Evolutionary conservation across 805 yeast genomes (phyloP), one percentile per base, ranked within the genome.

Genomic region (Allodekkera sacchari): DNA sequence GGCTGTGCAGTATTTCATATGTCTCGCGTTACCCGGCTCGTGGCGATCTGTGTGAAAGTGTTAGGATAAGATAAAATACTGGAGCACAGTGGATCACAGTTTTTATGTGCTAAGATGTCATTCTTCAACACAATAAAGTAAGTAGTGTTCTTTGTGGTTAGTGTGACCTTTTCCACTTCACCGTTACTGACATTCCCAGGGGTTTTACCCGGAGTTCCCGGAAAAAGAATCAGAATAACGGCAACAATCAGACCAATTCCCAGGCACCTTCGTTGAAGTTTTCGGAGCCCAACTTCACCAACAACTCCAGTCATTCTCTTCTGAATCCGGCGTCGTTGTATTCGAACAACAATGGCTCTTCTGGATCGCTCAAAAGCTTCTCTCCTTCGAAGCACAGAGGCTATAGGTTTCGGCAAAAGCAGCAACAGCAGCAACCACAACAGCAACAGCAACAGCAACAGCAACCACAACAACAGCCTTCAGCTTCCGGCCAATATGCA

Each of bases 151-250:
- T 21, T 21, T 13, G 7, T 22, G 35, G 44, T 47, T 44, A 4
- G 13, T 17, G 10, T 9, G 9, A 11, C 13, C n/a, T 20, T 5
- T 15, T 21, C 9, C 19, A 14, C 28, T 6, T 15, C 16, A 26
- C 17, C 13, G 7, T 9, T 24, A 24, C 26, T 24, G 12, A 22
- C 16, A 25, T 14, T 22, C 12, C 22, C 35, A 68, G 75, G 50
- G 77, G 81, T 7, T 71, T 76, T 41, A 78, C 81, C n/a, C 66
- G 81, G 47, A 50, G 46, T 25, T 49, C 54, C 7, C 53, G 52
- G 28, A 57, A 57, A 45, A 57, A 56, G 36, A 45, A 46, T 25
- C 8, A 19, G 7, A 36, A 30, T 32, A 32, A 22, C 14, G 39
- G 36, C 26, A 33, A 27, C 20, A 52, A n/a, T n/a, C n/a, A n/a